phyloP scores from a whole-genome alignment of 257 asterid genomes.

The Solanum peruvianum region DNA sequence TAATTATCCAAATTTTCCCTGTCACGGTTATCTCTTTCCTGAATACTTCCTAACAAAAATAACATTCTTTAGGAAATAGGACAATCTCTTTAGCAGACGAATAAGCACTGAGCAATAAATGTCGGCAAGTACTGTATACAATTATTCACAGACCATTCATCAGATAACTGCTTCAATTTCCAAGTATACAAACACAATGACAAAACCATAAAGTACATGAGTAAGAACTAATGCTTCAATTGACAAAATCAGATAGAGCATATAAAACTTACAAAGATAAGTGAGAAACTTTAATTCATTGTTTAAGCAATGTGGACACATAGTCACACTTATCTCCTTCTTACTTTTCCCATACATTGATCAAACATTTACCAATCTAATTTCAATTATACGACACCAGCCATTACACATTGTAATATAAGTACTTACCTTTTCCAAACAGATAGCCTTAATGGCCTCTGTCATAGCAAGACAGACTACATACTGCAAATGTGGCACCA shows the following conservation, averaged over 20 bases:
- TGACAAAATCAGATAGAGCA: background rate
- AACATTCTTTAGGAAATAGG: background rate
- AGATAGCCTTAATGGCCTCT: conserved; percentile 73
- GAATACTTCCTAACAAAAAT: background rate
- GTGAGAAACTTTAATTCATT: background rate
- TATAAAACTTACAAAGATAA: background rate
- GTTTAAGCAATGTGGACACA: background rate
- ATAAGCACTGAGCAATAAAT: background rate
- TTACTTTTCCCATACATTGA: background rate
- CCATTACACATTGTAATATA: background rate
- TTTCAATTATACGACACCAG: background rate
- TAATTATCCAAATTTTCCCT: background rate
- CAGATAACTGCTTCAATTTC: background rate
- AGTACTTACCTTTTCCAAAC: conserved; percentile 46
- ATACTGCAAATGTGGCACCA: conserved; percentile 85
- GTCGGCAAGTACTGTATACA: background rate
- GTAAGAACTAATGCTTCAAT: background rate
- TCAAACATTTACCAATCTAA: background rate
- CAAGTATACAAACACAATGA: background rate
- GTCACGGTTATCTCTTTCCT: background rate
- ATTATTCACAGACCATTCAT: background rate
- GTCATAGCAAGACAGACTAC: conserved; percentile 82
- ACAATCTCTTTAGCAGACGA: background rate
- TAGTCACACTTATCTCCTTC: background rate
- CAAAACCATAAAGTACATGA: background rate